Conservation (phyloP, 345 rosid genomes). For the Eutrema japonicum region DNA sequence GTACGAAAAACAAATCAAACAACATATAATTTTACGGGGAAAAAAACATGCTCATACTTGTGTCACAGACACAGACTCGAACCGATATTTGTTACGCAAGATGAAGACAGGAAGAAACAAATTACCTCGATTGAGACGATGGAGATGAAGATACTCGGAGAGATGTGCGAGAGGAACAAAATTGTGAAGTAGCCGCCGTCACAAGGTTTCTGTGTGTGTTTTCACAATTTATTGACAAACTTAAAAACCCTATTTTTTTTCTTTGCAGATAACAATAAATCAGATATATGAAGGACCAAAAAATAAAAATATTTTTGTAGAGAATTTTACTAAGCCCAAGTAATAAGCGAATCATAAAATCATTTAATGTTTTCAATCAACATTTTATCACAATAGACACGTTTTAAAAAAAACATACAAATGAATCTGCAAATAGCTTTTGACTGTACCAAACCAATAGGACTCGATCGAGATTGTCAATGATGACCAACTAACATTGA, state of each 20-base stretch:
- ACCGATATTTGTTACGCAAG: background rate
- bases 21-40: no score
- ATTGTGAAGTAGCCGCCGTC: no score
- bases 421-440: slow-evolving; percentile 15
- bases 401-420: slow-evolving; percentile 18
- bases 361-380: background rate
- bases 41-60: background rate
- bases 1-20: background rate
- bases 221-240: no score
- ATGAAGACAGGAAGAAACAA: background rate
- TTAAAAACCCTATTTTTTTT: no score
- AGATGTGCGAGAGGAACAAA: background rate
- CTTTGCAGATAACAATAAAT: no score
- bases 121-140: slow-evolving; percentile 25
- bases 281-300: no score
- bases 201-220: no score
- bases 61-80: background rate
- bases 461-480: no score
- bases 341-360: background rate
- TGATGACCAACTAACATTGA: no score
- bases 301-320: no score
- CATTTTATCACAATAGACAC: background rate
- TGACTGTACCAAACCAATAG: background rate
- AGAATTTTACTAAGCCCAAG: no score
- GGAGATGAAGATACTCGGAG: slow-evolving; percentile 14